phyloP scores from a whole-genome alignment of 2,329 filamentous ascomycete genomes.

The Mycosphaerella arachidis region DNA sequence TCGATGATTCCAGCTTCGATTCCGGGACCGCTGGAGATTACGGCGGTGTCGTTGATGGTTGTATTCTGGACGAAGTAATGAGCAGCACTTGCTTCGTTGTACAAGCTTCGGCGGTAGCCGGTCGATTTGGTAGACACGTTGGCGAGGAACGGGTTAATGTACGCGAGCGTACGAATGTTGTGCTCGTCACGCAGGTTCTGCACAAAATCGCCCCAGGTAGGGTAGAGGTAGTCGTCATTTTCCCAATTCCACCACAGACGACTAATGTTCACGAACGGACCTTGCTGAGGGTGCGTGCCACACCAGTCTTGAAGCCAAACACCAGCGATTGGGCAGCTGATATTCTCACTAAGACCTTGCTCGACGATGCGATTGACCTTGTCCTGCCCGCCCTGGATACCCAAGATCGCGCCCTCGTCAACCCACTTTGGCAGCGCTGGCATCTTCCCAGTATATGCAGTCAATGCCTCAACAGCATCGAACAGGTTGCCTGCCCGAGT shows the following conservation, averaged over 20 bases:
- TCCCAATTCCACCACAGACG: slow-evolving; percentile 41
- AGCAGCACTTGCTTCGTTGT: slow-evolving; percentile 30
- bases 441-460: slow-evolving; percentile 34
- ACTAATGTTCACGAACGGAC: slow-evolving; percentile 34
- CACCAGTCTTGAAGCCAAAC: slow-evolving; percentile 39
- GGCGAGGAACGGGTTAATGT: slow-evolving; percentile 36
- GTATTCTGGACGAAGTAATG: slow-evolving; percentile 35
- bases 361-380: slow-evolving; percentile 36
- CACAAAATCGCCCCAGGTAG: slow-evolving; percentile 35
- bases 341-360: slow-evolving; percentile 24
- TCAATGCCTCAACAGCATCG: slow-evolving; percentile 33
- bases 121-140: slow-evolving; percentile 35
- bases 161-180: slow-evolving; percentile 32
- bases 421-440: slow-evolving; percentile 31
- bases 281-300: slow-evolving; percentile 34
- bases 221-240: slow-evolving; percentile 33
- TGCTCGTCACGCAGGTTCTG: slow-evolving; percentile 31
- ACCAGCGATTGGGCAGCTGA: slow-evolving; percentile 32
- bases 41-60: slow-evolving; percentile 32
- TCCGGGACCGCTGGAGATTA: slow-evolving; percentile 36
- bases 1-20: slow-evolving; percentile 37
- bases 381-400: slow-evolving; percentile 36
- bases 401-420: slow-evolving; percentile 34
- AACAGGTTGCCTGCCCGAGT: slow-evolving; percentile 26
- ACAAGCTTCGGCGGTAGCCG: slow-evolving; percentile 32